Percentiles rank a stretch among this genome's conserved stretches.
phyloP scores from a whole-genome alignment of 2,329 filamentous ascomycete genomes.

The Macroventuria anomochaeta region DNA sequence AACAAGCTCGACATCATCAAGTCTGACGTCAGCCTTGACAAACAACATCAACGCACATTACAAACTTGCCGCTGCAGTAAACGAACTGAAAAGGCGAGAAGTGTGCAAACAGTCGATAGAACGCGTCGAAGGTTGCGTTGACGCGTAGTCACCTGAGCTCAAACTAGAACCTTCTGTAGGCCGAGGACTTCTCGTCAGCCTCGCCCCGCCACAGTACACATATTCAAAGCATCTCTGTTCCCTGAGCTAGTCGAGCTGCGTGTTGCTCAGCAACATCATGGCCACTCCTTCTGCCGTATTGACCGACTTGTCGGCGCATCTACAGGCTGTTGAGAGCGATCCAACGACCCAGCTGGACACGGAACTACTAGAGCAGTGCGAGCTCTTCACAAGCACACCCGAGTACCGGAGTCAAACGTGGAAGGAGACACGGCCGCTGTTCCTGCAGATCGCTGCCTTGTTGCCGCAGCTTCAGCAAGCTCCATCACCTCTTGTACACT shows the following conservation, averaged over 20 bases:
- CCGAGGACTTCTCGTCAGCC: conserved; percentile 5
- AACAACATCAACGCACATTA: not conserved
- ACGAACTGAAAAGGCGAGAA: not conserved
- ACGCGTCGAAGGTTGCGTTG: not conserved
- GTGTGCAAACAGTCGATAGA: not conserved
- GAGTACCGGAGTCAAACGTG: conserved; percentile 38
- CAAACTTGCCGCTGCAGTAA: not conserved
- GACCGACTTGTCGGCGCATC: conserved; percentile 50
- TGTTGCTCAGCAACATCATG: conserved; percentile 16
- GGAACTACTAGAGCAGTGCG: conserved; percentile 58
- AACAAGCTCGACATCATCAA: not conserved
- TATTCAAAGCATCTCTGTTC: not conserved
- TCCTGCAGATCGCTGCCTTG: conserved; percentile 57
- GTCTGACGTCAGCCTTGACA: conserved; percentile 2
- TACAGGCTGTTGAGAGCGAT: conserved; percentile 53
- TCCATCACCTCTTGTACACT: conserved; percentile 60
- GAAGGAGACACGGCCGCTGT: conserved; percentile 44
- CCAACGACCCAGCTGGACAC: conserved; percentile 56
- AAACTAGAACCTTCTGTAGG: conserved; percentile 34
- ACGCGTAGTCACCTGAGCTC: conserved; percentile 42
- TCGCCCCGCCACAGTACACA: conserved; percentile 18
- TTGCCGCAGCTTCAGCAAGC: conserved; percentile 64
- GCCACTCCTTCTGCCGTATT: conserved; percentile 29
- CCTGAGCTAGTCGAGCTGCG: not conserved
- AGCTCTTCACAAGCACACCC: conserved; percentile 49